A percentile compares a stretch with the other conserved stretches of the same genome.
Evolutionary conservation across 805 yeast species (phyloP).

Genomic region (Starmera quercuum): DNA sequence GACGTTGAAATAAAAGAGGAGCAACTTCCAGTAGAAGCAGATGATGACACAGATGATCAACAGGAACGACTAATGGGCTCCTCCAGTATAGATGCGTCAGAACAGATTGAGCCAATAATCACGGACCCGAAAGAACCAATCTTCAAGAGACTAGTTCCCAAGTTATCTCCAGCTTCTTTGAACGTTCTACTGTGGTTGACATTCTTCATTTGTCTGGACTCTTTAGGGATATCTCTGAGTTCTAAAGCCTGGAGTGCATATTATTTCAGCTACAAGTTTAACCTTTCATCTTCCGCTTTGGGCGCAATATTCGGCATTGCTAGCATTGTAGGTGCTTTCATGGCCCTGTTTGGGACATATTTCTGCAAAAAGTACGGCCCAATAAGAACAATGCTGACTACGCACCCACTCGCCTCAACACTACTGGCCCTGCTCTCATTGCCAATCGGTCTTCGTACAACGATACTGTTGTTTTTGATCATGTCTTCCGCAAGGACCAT

Average conservation of each 20-base stretch:
- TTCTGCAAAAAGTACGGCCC: constrained; percentile 37
- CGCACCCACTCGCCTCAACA: constrained; percentile 36
- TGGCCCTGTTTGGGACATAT: constrained; percentile 34
- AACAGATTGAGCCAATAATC: too few species aligned
- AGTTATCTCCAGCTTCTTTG: constrained; percentile 12
- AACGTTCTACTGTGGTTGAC: constrained; percentile 27
- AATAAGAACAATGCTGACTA: constrained; percentile 34
- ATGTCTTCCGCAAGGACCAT: constrained; percentile 35
- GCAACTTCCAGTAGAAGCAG: background rate
- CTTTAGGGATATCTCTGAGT: constrained; percentile 36
- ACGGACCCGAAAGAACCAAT: constrained; percentile 1
- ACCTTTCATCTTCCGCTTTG: constrained; percentile 25
- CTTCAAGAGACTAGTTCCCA: constrained; percentile 8
- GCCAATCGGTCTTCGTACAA: constrained; percentile 24
- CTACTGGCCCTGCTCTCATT: constrained; percentile 31
- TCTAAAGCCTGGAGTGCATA: constrained; percentile 40
- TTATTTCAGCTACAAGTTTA: constrained; percentile 31
- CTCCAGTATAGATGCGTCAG: too few species aligned
- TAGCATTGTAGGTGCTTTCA: constrained; percentile 30
- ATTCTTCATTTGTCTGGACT: constrained; percentile 32
- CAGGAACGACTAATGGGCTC: too few species aligned
- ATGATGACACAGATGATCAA: background rate
- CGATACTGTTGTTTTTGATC: constrained; percentile 22
- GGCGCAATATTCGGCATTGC: constrained; percentile 34
- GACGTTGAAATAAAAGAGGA: constrained; percentile 4